A percentile compares a stretch with the other conserved stretches of the same genome.
Conservation (phyloP, 805 yeast species). For the Wickerhamomyces silvicola region DNA sequence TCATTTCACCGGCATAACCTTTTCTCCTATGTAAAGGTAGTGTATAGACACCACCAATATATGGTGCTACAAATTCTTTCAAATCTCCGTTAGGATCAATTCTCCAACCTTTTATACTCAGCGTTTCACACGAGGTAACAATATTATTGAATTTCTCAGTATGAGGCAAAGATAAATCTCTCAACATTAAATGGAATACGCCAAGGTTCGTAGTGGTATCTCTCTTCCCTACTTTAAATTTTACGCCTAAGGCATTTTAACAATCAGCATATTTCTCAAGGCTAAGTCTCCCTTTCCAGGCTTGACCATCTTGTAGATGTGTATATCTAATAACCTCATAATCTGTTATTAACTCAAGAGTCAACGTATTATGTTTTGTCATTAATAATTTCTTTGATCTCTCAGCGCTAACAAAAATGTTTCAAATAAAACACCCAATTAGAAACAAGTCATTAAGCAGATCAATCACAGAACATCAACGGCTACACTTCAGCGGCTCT, state of each 20-base stretch:
- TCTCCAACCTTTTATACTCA: constrained; percentile 30
- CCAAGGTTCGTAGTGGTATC: constrained; percentile 21
- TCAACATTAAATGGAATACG: constrained; percentile 29
- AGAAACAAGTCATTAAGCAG: too few relatives aligned
- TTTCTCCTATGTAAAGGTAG: constrained; percentile 39
- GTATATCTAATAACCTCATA: constrained; percentile 30
- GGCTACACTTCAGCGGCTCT: too few relatives aligned
- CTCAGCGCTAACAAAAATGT: neutral
- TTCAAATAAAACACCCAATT: too few relatives aligned
- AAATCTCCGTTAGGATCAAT: constrained; percentile 22
- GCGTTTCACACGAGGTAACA: constrained; percentile 36
- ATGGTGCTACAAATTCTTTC: constrained; percentile 27
- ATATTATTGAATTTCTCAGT: constrained; percentile 24
- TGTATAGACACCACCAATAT: constrained; percentile 59
- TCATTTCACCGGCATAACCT: constrained; percentile 50
- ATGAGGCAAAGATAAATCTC: constrained; percentile 19
- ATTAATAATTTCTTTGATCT: neutral
- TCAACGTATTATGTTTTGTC: neutral
- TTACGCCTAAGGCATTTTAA: constrained; percentile 25
- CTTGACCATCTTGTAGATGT: constrained; percentile 26
- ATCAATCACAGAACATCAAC: too few relatives aligned
- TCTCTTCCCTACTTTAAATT: constrained; percentile 21
- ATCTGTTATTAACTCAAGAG: constrained; percentile 17
- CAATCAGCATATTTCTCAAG: constrained; percentile 31
- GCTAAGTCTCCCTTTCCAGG: constrained; percentile 29